phyloP scores from a whole-genome alignment of 169 alveolate species.

The Plasmodium cynomolgi region DNA sequence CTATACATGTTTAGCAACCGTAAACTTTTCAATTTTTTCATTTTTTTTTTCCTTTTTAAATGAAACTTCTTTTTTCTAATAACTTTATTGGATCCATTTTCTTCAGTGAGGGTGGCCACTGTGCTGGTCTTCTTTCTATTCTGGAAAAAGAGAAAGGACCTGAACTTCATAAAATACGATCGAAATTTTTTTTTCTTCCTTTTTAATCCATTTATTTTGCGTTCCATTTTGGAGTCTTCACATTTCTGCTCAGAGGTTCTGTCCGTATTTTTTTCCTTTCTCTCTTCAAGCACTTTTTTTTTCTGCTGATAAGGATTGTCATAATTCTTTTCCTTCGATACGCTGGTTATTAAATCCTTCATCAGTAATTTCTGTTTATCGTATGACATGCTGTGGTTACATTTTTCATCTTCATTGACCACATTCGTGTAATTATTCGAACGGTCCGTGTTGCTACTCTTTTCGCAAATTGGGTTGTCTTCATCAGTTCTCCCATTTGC shows the following conservation, averaged over 20 bases:
- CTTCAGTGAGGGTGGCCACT: neutral
- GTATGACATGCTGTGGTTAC: neutral
- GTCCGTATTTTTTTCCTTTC: neutral
- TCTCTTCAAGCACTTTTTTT: neutral
- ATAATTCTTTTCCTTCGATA: constrained; percentile 11
- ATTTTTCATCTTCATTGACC: neutral
- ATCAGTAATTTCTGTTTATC: neutral
- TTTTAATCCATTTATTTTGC: neutral
- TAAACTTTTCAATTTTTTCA: constrained; percentile 33
- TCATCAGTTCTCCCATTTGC: neutral
- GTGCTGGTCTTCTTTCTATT: neutral
- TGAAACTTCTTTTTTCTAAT: constrained; percentile 23
- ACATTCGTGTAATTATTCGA: neutral
- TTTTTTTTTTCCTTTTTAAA: constrained; percentile 19
- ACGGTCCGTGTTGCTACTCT: neutral
- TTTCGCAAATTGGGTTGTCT: neutral
- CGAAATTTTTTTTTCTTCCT: constrained; percentile 11
- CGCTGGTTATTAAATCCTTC: constrained; percentile 11
- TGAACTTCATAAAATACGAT: constrained; percentile 39
- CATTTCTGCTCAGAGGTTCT: neutral
- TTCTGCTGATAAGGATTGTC: neutral
- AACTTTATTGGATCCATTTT: neutral
- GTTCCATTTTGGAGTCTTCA: constrained; percentile 8
- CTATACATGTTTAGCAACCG: constrained; percentile 21
- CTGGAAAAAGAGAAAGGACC: constrained; percentile 20